phyloP scores from a whole-genome alignment of 164 flowering plant genomes.

The Tinospora cordifolia region DNA sequence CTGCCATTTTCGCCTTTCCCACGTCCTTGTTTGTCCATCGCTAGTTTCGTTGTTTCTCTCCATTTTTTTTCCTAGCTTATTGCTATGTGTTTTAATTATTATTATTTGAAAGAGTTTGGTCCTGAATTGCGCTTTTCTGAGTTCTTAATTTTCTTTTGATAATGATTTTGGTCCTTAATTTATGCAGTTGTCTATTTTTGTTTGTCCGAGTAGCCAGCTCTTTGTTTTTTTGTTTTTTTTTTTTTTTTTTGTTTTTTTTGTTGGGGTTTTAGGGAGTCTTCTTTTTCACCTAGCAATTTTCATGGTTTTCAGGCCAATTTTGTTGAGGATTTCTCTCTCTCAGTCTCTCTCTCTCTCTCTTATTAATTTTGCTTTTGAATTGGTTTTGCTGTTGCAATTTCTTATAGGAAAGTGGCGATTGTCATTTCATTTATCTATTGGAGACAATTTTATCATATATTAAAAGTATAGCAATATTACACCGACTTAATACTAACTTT shows the following conservation, averaged over 20 bases:
- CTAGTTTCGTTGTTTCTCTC: constrained; percentile 4
- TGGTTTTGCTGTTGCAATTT: not conserved
- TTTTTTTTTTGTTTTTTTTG: no score
- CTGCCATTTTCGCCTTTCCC: not conserved
- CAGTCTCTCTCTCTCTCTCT: no score
- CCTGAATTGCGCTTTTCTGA: not conserved
- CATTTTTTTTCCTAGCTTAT: not conserved
- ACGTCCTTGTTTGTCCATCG: not conserved
- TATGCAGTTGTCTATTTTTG: no score
- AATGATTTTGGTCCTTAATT: no score
- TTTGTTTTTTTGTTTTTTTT: not conserved
- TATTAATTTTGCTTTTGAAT: not conserved
- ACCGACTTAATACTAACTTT: no score
- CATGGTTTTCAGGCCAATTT: not conserved
- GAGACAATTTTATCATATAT: no score
- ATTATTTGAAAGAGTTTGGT: not conserved
- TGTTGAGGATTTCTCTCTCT: not conserved
- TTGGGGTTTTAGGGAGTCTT: no score
- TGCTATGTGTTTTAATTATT: not conserved
- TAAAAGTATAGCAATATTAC: no score
- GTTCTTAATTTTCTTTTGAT: no score
- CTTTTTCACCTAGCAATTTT: not conserved
- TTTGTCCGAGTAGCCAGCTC: not conserved
- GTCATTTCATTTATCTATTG: not conserved
- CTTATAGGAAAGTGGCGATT: not conserved